A percentile compares a stretch with the other conserved stretches of the same genome.
Evolutionary conservation across 345 rosid genomes (phyloP).

Genomic region (Mangifera indica): DNA sequence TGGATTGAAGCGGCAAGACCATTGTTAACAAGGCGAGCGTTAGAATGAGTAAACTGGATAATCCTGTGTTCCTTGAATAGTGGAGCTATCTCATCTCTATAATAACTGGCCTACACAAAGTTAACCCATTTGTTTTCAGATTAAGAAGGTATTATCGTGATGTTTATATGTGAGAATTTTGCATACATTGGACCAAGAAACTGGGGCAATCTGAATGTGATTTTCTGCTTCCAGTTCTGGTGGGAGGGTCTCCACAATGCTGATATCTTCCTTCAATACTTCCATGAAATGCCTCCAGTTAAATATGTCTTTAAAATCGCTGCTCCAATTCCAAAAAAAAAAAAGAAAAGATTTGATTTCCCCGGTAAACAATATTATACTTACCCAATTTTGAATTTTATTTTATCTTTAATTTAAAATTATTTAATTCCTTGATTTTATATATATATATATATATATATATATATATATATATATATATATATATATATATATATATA

Average conservation of each 20-base stretch:
- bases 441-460: no score
- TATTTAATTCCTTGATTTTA: no score
- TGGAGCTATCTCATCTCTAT: constrained; percentile 39
- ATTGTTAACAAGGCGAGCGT: constrained; percentile 66
- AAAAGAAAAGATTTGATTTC: no score
- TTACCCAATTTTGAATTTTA: no score
- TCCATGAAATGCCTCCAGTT: constrained; percentile 57
- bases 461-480: no score
- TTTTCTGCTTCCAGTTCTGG: constrained; percentile 30
- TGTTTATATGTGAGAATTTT: background rate
- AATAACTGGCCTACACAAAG: constrained; percentile 47
- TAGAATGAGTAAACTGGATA: constrained; percentile 55
- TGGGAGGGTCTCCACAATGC: constrained; percentile 53
- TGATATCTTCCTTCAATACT: constrained; percentile 49
- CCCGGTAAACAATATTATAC: no score
- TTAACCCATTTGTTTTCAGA: background rate
- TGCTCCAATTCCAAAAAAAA: constrained; percentile 28
- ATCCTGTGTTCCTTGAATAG: constrained; percentile 49
- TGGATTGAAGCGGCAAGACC: constrained; percentile 55
- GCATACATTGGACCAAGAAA: constrained; percentile 70
- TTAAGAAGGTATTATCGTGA: background rate
- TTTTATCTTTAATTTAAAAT: no score
- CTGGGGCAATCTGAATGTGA: constrained; percentile 47
- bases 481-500: no score
- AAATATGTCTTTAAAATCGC: constrained; percentile 13